These are phyloP conservation scores for Calonectria pauciramosa DNA, from an alignment of 2,329 filamentous ascomycete species.

Conservation along the genomic window DNA sequence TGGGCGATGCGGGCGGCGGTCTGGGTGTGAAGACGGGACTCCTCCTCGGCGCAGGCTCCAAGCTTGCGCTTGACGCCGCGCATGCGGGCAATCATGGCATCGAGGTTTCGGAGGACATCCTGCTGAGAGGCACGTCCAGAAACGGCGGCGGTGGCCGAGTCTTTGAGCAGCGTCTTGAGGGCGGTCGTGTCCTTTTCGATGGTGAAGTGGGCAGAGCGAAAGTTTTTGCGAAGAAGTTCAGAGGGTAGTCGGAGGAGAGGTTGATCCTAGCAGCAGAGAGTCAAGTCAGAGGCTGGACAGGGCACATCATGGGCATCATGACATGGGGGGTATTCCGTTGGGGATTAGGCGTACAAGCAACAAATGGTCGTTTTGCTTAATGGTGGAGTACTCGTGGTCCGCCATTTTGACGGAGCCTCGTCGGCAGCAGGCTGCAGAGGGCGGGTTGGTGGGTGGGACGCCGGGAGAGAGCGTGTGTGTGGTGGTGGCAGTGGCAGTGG, in stretches of 20 bases:
- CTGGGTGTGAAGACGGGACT: constrained; percentile 81
- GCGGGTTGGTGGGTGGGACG: constrained; percentile 1
- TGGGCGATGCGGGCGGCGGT: constrained; percentile 83
- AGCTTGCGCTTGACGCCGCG: constrained; percentile 92
- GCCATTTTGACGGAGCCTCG: constrained; percentile 61
- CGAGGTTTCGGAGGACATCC: constrained; percentile 84
- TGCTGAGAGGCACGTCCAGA: constrained; percentile 73
- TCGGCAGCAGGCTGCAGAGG: background rate
- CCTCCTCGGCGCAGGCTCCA: constrained; percentile 81
- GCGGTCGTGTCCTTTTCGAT: constrained; percentile 79
- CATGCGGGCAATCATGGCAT: constrained; percentile 88
- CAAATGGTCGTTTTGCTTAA: constrained; percentile 82
- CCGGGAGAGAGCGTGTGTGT: background rate
- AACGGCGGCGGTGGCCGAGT: constrained; percentile 76
- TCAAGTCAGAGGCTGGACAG: constrained; percentile 10
- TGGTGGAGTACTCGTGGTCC: constrained; percentile 73
- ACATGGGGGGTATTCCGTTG: constrained; percentile 11
- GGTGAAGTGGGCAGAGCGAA: constrained; percentile 84
- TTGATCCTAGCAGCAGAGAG: constrained; percentile 78
- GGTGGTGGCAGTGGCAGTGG: background rate
- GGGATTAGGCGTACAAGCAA: constrained; percentile 71
- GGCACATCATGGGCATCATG: constrained; percentile 21
- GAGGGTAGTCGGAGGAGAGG: constrained; percentile 92
- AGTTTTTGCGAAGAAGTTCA: constrained; percentile 94
- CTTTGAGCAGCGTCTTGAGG: constrained; percentile 72